Evolutionary conservation across 768 basidiomycete species (phyloP).

Genomic region (Strobilomyces dryophilus): DNA sequence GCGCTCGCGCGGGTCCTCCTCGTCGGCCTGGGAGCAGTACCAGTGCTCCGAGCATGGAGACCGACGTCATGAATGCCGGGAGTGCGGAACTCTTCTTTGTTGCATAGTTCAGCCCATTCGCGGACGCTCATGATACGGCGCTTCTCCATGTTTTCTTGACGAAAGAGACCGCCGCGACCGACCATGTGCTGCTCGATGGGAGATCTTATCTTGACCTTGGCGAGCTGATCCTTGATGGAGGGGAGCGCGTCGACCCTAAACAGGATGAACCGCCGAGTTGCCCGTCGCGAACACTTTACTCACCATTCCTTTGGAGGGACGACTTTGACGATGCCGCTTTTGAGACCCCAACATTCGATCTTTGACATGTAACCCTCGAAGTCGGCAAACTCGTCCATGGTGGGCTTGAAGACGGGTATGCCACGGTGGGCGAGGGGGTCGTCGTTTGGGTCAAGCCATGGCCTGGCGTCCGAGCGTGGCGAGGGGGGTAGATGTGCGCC

Average conservation of each 20-base stretch:
- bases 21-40: constrained; percentile 32
- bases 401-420: constrained; percentile 94
- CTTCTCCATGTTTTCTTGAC: constrained; percentile 89
- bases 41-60: constrained; percentile 40
- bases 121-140: constrained; percentile 77
- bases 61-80: constrained; percentile 72
- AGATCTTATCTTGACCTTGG: constrained; percentile 70
- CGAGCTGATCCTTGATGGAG: constrained; percentile 64
- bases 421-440: constrained; percentile 82
- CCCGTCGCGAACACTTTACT: constrained; percentile 28
- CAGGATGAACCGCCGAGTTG: constrained; percentile 15
- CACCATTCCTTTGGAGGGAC: constrained; percentile 95
- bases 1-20: constrained; percentile 44
- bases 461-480: constrained; percentile 56
- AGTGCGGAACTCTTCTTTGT: constrained; percentile 65
- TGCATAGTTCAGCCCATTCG: constrained; percentile 81
- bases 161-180: constrained; percentile 81
- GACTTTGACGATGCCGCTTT: constrained; percentile 93
- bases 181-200: constrained; percentile 95
- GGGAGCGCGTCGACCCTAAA: constrained; percentile 71
- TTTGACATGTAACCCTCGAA: constrained; percentile 88
- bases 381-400: constrained; percentile 86
- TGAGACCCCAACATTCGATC: constrained; percentile 86
- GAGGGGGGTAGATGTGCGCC: constrained; percentile 46
- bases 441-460: constrained; percentile 73